phyloP scores from a whole-genome alignment of 163 green algal genomes.

The Volvox carteri region DNA sequence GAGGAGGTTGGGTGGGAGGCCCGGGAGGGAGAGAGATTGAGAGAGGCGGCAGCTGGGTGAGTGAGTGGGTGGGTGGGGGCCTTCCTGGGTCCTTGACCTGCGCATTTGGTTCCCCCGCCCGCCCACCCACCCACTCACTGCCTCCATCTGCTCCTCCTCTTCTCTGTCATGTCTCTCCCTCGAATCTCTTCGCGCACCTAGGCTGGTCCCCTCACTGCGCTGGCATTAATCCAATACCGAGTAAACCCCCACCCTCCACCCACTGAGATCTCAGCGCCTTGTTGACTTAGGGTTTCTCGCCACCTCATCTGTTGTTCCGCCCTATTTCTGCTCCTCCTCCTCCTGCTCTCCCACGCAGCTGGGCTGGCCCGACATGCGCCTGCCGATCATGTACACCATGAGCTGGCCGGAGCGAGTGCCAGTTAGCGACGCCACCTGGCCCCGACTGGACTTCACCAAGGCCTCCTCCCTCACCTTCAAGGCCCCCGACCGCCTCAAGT shows the following conservation, averaged over 20 bases:
- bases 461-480: constrained; percentile 95
- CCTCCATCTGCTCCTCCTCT: neutral
- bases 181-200: too few species aligned
- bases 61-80: too few species aligned
- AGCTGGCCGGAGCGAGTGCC: constrained; percentile 94
- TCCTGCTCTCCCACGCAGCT: constrained; percentile 73
- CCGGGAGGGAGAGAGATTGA: too few species aligned
- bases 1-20: too few species aligned
- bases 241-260: neutral
- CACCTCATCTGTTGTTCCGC: too few species aligned
- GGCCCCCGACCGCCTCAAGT: constrained; percentile 85
- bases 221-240: too few species aligned
- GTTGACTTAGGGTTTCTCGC: too few species aligned
- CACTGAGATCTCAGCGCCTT: too few species aligned
- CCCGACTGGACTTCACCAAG: constrained; percentile 97
- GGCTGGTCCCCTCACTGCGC: too few species aligned
- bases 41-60: too few species aligned
- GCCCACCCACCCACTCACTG: neutral
- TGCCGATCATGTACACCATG: constrained; percentile 99
- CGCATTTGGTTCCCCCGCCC: neutral
- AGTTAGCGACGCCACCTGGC: constrained; percentile 92
- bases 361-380: constrained; percentile 97
- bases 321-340: too few species aligned
- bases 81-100: neutral
- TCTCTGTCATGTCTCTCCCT: too few species aligned